Evolutionary conservation across 2,329 filamentous ascomycete genomes (phyloP), one percentile per base, ranked within the genome.

Genomic region (Colletotrichum truncatum): DNA sequence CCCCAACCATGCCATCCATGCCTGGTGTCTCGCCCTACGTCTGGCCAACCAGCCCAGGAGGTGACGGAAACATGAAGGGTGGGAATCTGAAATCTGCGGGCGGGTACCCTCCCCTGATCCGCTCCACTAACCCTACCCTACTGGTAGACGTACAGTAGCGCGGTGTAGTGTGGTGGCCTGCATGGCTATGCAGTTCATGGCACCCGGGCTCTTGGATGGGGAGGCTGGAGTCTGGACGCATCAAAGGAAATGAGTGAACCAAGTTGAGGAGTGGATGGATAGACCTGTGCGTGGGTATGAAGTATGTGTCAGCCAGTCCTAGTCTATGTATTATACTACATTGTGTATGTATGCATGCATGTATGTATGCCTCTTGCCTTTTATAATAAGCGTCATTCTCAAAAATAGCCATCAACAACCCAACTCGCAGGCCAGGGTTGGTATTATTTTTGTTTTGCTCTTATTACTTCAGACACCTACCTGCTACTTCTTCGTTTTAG

Each of bases 81-180:
- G 34, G 43, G 36, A 46, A 60, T 60, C 46, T 64, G 23, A 59
- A 59, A 53, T 59, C 34, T 28, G 28, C 36, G 16, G 38, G 54
- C 46, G 60, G 60, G 51, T 52, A 59, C 54, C 38, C 36, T 18
- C 36, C 53, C 60, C 54, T 59, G 36, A 41, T 18, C 14, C 45
- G 32, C 56, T 60, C 60, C 60, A 52, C 60, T 45, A 59, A 64
- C 21, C 34, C 28, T 53, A 45, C 30, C 45, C 45, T 59, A 52
- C 60, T 53, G 28, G 60, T 59, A 64, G 53, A 60, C 46, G 23
- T 60, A 60, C 45, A 60, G 54, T 60, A 64, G 60, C 45, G 60
- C 53, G 16, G 34, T n/a, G 53, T 43, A 25, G 46, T 43, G 25
- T 9, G 53, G 38, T 51, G 34, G 43, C 36, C 45, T 30, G 41